Percentiles rank a stretch among this genome's conserved stretches.
These are phyloP conservation scores for Rhizopus arrhizus DNA, from an alignment of 371 early-diverging fungal species.

Conservation along the genomic window DNA sequence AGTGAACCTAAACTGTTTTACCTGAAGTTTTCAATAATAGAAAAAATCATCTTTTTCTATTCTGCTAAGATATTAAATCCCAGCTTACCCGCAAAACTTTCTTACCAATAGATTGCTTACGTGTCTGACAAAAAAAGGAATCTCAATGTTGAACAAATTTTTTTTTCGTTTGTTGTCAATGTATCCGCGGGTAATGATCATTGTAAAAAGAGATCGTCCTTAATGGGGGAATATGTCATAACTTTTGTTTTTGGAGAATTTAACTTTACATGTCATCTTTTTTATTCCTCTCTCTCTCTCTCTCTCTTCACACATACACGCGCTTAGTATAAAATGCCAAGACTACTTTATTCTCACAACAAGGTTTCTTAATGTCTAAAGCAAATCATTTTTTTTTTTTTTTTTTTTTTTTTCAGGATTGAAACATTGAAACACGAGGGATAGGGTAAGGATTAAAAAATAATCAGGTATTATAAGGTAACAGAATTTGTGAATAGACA, in stretches of 20 bases:
- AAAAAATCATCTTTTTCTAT: conserved; percentile 1
- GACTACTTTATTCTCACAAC: too few species aligned
- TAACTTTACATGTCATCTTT: too few species aligned
- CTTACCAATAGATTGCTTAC: neutral
- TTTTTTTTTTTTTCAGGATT: conserved; percentile 1
- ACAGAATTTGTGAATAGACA: neutral
- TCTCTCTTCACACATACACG: too few species aligned
- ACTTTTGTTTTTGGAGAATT: too few species aligned
- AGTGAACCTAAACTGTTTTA: neutral
- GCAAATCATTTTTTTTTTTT: neutral
- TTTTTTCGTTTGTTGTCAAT: too few species aligned
- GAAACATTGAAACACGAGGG: conserved; percentile 2
- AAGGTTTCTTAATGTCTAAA: too few species aligned
- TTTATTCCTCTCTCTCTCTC: too few species aligned
- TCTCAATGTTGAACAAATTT: neutral
- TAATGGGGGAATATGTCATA: too few species aligned
- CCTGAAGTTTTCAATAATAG: neutral
- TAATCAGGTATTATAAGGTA: neutral
- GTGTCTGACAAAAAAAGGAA: neutral
- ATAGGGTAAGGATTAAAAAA: neutral
- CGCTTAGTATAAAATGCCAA: too few species aligned
- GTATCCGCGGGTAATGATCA: too few species aligned
- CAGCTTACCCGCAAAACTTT: neutral
- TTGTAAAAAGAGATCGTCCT: too few species aligned
- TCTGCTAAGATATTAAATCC: conserved; percentile 1